Percentiles rank a stretch among this genome's conserved stretches.
Evolutionary conservation across 2,329 filamentous ascomycete species (phyloP).

Genomic region (Claviceps cyperi): DNA sequence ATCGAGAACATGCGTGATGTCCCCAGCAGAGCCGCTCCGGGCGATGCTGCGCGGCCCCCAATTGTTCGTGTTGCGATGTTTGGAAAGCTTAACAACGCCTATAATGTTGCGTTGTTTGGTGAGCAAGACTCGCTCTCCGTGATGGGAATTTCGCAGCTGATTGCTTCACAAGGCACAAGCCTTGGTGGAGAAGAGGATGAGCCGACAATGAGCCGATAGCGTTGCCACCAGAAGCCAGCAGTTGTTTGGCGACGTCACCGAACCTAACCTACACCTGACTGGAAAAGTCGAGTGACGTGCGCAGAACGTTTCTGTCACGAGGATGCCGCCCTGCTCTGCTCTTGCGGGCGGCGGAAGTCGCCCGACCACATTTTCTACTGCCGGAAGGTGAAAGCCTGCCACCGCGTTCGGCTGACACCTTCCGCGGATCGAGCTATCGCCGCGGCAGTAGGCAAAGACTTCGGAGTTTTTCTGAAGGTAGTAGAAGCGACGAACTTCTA

Average conservation of each 20-base stretch:
- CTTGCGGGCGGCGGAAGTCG: too few species aligned
- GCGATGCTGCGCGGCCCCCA: conserved; percentile 31
- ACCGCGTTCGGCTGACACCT: too few species aligned
- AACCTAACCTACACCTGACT: conserved; percentile 3
- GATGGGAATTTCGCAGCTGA: conserved; percentile 18
- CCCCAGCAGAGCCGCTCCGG: conserved; percentile 59
- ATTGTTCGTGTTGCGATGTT: conserved; percentile 16
- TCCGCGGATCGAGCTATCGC: too few species aligned
- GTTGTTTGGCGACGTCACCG: neutral
- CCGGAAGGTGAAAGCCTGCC: too few species aligned
- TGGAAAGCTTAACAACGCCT: conserved; percentile 16
- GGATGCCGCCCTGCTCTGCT: too few species aligned
- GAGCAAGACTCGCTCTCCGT: conserved; percentile 1
- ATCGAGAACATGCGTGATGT: conserved; percentile 83
- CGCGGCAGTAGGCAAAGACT: too few species aligned
- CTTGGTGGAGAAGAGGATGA: conserved; percentile 11
- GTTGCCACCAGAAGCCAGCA: neutral
- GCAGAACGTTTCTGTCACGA: too few species aligned
- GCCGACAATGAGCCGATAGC: conserved; percentile 10
- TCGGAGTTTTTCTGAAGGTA: too few species aligned
- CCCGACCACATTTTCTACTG: too few species aligned
- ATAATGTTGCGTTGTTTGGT: conserved; percentile 4
- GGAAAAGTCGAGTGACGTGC: conserved; percentile 7
- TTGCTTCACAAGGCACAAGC: neutral
- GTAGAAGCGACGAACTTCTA: too few species aligned